phyloP scores from a whole-genome alignment of 257 asterid species.

The Voacanga thouarsii region DNA sequence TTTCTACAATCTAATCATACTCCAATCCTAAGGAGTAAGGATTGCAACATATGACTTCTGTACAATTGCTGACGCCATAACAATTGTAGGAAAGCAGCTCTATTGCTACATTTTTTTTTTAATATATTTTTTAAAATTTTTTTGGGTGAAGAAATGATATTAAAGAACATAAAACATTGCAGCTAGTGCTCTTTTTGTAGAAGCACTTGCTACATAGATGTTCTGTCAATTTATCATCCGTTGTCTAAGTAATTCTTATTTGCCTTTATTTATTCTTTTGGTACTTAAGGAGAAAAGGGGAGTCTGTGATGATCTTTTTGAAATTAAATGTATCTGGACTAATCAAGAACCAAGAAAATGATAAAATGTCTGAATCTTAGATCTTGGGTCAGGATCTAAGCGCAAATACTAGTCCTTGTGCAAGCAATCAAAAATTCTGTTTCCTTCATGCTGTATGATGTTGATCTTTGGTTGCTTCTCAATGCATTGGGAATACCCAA shows the following conservation, averaged over 20 bases:
- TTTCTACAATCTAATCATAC: neutral
- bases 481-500: neutral
- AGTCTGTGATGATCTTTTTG: neutral
- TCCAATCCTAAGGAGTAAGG: too few species aligned
- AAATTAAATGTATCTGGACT: neutral
- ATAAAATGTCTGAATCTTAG: neutral
- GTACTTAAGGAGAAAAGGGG: neutral
- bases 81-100: neutral
- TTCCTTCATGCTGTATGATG: neutral
- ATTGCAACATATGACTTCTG: neutral
- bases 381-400: neutral
- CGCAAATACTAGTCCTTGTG: neutral
- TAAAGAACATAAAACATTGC: neutral
- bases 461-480: neutral
- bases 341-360: neutral
- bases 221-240: neutral
- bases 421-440: neutral
- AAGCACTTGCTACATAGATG: neutral
- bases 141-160: neutral
- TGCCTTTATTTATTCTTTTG: too few species aligned
- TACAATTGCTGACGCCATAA: neutral
- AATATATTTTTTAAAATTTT: neutral
- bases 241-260: neutral
- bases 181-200: neutral
- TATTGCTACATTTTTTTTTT: neutral